Base-by-base conservation (phyloP, 176 grass and related monocot species). In the Avena sativa region DNA sequence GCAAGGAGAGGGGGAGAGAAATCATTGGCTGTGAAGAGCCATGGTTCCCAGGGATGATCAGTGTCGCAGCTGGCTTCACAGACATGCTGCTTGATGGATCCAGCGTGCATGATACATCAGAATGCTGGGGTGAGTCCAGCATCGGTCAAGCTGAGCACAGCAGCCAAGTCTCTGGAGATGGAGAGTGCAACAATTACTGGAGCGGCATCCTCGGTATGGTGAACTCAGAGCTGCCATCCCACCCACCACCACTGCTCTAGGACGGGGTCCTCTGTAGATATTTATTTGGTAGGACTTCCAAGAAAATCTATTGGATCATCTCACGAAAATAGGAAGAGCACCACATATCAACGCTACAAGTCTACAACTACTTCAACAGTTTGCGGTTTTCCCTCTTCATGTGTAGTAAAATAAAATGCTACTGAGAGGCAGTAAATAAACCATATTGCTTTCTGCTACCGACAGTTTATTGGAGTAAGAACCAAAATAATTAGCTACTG, bases 171-270 rank as follows among this genome's bases (percentile, higher is more conserved):
- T 86, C 86, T 52, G 86, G 80, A 26, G 91, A 87, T 67, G 93
- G 91, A 50, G 92, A 95, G 79, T 92, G 88, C 79, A 96, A 84
- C 80, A 91, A 88, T 80, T 99, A 99, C 84, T 99, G 97, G 97
- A 96, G 90, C 60, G 93, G 89, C 38, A 94, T 99, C 71, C 81
- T 99, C 12, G 87, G 93, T 79, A 93, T 96, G 75, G 94, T 91
- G 76, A 90, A 88, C 81, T 91, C 94, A 21, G 90, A 95, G 71
- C 84, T 90, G 30, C 80, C 92, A 63, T 74, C 91, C 43, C 81
- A 85, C 60, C 87, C 89, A 0, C 79, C 87, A 53, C 50, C 84
- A 12, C 80, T 94, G 15, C 83, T 97, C 78, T 94, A 89, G 84
- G 88, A 75, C n/a, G 28, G 57, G 75, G 78, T 67, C 65, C 60